Percentiles rank a stretch among this genome's conserved stretches.
Conservation (phyloP, 2,329 filamentous ascomycete genomes). For the Ophiostoma himal-ulmi region DNA sequence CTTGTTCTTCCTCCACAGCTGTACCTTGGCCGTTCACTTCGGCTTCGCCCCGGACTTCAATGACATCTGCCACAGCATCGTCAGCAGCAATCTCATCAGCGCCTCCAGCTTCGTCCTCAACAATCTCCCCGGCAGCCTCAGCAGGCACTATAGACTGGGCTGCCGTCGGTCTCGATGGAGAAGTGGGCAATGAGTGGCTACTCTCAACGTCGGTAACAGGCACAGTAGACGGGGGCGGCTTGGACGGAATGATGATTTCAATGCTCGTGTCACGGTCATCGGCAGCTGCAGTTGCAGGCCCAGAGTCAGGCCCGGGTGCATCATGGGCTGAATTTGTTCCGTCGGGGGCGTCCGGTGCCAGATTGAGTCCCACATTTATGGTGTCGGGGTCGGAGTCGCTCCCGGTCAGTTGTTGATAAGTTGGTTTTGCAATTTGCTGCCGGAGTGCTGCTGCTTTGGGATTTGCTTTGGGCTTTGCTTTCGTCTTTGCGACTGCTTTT, state of each 20-base stretch:
- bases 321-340: neutral
- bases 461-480: neutral
- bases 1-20: neutral
- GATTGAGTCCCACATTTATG: too few species aligned
- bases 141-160: too few species aligned
- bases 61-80: neutral
- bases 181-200: too few species aligned
- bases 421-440: neutral
- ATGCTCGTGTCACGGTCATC: neutral
- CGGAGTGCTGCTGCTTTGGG: neutral
- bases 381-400: too few species aligned
- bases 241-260: neutral
- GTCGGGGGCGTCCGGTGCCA: too few species aligned
- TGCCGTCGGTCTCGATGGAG: too few species aligned
- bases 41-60: neutral
- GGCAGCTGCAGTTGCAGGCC: too few species aligned
- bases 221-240: neutral
- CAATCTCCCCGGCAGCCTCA: neutral
- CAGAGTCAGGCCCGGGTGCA: too few species aligned
- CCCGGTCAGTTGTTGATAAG: neutral
- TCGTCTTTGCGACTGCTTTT: neutral
- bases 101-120: neutral
- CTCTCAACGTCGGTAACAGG: too few species aligned
- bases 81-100: neutral
- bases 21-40: neutral